Percentiles rank a stretch among this genome's conserved stretches.
These are phyloP conservation scores for Purshia tridentata DNA, from an alignment of 306 rosid genomes.

Conservation along the genomic window DNA sequence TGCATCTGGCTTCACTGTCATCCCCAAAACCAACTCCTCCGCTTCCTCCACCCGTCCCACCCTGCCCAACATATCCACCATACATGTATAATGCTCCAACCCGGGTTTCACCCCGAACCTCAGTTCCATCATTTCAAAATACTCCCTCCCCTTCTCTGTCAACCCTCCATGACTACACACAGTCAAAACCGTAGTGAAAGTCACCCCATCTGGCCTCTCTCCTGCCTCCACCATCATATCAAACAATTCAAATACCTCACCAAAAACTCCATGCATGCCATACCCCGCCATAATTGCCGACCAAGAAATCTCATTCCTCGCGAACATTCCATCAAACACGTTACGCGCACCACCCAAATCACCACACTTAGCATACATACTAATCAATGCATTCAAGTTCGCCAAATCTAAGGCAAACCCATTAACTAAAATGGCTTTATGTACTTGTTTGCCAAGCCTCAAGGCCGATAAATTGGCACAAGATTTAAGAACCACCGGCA, in stretches of 20 bases:
- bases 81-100: constrained; percentile 60
- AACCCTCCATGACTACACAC: constrained; percentile 78
- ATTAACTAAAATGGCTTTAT: constrained; percentile 48
- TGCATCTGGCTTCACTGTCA: constrained; percentile 55
- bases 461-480: constrained; percentile 51
- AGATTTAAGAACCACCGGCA: constrained; percentile 57
- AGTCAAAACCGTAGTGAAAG: constrained; percentile 49
- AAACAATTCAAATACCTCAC: constrained; percentile 58
- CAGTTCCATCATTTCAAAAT: constrained; percentile 55
- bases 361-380: constrained; percentile 59
- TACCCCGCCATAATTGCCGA: constrained; percentile 57
- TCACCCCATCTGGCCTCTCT: constrained; percentile 47
- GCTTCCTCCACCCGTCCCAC: constrained; percentile 69
- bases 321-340: constrained; percentile 57
- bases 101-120: constrained; percentile 49
- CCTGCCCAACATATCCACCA: constrained; percentile 85
- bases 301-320: constrained; percentile 50
- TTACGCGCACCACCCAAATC: constrained; percentile 41
- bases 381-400: constrained; percentile 56
- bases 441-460: constrained; percentile 54
- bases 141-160: constrained; percentile 47
- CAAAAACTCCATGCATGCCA: constrained; percentile 54
- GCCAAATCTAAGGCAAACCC: constrained; percentile 55
- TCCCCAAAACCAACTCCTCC: constrained; percentile 47
- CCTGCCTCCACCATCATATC: constrained; percentile 54